Evolutionary conservation across 2,329 filamentous ascomycete genomes (phyloP), one percentile per base, ranked within the genome.

Genomic region (Fonsecaea pedrosoi): DNA sequence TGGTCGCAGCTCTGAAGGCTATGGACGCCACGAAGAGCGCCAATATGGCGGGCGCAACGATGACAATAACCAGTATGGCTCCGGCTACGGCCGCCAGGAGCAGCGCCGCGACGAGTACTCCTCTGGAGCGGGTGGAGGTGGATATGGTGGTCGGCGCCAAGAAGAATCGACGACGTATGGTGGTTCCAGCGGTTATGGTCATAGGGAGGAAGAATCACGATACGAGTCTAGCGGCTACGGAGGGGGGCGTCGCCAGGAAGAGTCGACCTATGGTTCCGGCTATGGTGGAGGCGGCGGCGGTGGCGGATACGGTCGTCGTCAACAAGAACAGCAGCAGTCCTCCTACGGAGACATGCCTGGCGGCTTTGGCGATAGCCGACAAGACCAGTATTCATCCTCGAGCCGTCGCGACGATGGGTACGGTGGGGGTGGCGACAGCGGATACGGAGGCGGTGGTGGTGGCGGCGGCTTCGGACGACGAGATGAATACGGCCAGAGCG

Each of bases 41-140:
- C 38, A 69, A 65, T 59, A 73, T 63, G 60, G 71, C 30, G 65
- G 71, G 40, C 65, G 55, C 53, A 21, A 55, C 8, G 42, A 53
- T 25, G 38, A 35, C 62, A 45, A 57, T 25, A 65, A 54, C 7
- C 60, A 63, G 53, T 70, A 55, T 18, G 35, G 58, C 55, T 54
- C 56, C 37, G 57, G 64, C 3, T 68, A 70, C 25, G 65, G 65
- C 40, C 59, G 56, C 35, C 56, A 65, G 37, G 50, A 65, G 30
- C 54, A 55, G 40, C 60, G 54, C 13, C 35, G 61, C 37, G 45
- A 50, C 18, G 45, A 50, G 5, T 50, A 50, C 12, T 50, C 45
- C 45, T 68, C 45, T 32, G 58, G 56, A 13, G 62, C 38, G 8
- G 34, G 9, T 18, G 60, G 60, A 38, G 48, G 21, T 12, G 65